phyloP scores from a whole-genome alignment of 2,329 filamentous ascomycete genomes.

The Pestalotiopsis sp. region DNA sequence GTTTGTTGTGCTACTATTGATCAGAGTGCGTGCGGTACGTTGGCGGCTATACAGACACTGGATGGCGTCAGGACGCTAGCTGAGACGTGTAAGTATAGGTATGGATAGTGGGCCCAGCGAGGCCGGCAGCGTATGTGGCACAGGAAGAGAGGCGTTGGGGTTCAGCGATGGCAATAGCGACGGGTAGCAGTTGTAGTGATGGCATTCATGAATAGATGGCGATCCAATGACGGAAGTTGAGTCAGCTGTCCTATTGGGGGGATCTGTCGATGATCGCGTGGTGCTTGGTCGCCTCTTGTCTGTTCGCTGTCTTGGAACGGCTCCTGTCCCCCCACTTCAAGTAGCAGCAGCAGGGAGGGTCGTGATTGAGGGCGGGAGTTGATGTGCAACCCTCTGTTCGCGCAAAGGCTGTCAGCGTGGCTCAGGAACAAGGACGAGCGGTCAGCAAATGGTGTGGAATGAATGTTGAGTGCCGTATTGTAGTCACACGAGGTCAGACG shows the following conservation, averaged over 20 bases:
- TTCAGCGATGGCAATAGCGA: not conserved
- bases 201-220: not conserved
- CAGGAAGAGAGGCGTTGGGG: not conserved
- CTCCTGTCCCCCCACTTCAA: not conserved
- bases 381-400: not conserved
- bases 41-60: not conserved
- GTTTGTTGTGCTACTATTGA: not conserved
- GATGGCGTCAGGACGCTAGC: not conserved
- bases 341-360: not conserved
- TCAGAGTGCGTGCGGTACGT: not conserved
- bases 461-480: not conserved
- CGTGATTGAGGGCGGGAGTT: not conserved
- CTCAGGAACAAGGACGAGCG: not conserved
- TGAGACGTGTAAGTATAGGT: not conserved
- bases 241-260: constrained; percentile 13
- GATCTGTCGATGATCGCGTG: constrained; percentile 13
- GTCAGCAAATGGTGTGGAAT: not conserved
- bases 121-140: not conserved
- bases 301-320: constrained; percentile 8
- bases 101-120: constrained; percentile 1
- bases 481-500: not conserved
- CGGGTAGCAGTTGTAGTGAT: not conserved
- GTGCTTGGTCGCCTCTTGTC: not conserved
- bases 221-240: constrained; percentile 13
- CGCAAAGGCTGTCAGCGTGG: not conserved